Evolutionary conservation across 768 basidiomycete species (phyloP), one percentile per base, ranked within the genome.

Genomic region (Macrolepiota albuminosa): DNA sequence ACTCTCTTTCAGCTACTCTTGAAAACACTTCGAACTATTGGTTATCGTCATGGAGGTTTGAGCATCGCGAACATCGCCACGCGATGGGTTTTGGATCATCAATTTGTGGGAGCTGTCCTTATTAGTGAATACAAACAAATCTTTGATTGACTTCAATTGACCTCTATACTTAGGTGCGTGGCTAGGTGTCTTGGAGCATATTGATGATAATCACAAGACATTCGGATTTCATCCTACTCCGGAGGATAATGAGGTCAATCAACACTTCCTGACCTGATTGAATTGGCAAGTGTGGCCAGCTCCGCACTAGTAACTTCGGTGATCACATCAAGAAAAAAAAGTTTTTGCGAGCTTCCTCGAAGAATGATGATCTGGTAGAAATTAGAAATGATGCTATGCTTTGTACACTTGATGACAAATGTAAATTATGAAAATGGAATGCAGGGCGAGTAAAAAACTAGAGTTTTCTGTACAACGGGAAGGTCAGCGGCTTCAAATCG

Each of bases 71-170:
- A 92, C 67, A 75, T 93, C 42, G 89, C 91, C 36, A 87, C 84
- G 2, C 84, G 91, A 16, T 93, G 91, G 91, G 87, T 92, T 0
- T 77, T 93, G 24, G 89, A 93, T 73, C 88, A 92, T 55, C 67
- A 73, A 1, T 88, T 81, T 63, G 90, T 93, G 18, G 91, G 88
- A 10, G 89, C 90, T 40, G 89, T 91, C 37, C 81, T 93, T 64
- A 82, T 93, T 66, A 91, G 91, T 87, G 13, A 24, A 13, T 46
- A 62, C 24, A 75, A 21, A 21, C 21, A 21, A 21, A 49, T 61
- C n/a, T 26, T 64, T 11, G 39, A 40, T 46, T 46, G 61, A 34
- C 64, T 2, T 14, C 55, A 31, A 55, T 40, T 33, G 34, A 18
- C 33, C 37, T 43, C 61, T 37, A 62, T 37, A 8, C 10, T 21